A percentile compares a stretch with the other conserved stretches of the same genome.
These are phyloP conservation scores for Sordariomycetes sp. DNA, from an alignment of 2,329 filamentous ascomycete species.

Conservation along the genomic window DNA sequence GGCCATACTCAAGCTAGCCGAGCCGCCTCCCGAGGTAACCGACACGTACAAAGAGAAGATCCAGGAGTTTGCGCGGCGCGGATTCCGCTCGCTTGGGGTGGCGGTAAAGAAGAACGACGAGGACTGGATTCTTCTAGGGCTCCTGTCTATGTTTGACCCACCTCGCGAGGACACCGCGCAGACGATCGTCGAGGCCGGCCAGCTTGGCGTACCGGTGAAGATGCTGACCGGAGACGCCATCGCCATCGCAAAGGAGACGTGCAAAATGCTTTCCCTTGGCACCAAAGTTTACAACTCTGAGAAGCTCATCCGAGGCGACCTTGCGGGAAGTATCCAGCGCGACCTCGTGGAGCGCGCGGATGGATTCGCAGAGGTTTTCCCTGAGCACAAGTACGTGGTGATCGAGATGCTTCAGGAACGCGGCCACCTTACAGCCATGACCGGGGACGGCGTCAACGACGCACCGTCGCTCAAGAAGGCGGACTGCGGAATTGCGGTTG, in stretches of 20 bases:
- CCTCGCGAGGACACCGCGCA: slow-evolving; percentile 70
- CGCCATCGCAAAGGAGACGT: slow-evolving; percentile 71
- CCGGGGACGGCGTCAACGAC: slow-evolving; percentile 67
- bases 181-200: slow-evolving; percentile 66
- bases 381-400: slow-evolving; percentile 68
- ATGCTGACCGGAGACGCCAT: slow-evolving; percentile 76
- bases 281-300: slow-evolving; percentile 77
- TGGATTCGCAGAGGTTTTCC: slow-evolving; percentile 65
- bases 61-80: slow-evolving; percentile 65
- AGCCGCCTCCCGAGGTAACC: slow-evolving; percentile 55
- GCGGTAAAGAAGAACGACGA: slow-evolving; percentile 69
- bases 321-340: slow-evolving; percentile 62
- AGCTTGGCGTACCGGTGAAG: slow-evolving; percentile 68
- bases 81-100: slow-evolving; percentile 72
- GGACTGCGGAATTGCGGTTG: slow-evolving; percentile 64
- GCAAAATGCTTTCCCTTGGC: slow-evolving; percentile 70
- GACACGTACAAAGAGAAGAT: slow-evolving; percentile 62
- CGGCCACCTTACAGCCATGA: slow-evolving; percentile 65
- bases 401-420: slow-evolving; percentile 67
- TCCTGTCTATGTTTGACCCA: slow-evolving; percentile 73
- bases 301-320: slow-evolving; percentile 66
- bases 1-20: slow-evolving; percentile 59
- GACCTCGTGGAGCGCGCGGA: slow-evolving; percentile 67
- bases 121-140: slow-evolving; percentile 63
- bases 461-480: slow-evolving; percentile 65